Conservation (phyloP, 495 filamentous ascomycete species). For the Penicillium maclennaniae region DNA sequence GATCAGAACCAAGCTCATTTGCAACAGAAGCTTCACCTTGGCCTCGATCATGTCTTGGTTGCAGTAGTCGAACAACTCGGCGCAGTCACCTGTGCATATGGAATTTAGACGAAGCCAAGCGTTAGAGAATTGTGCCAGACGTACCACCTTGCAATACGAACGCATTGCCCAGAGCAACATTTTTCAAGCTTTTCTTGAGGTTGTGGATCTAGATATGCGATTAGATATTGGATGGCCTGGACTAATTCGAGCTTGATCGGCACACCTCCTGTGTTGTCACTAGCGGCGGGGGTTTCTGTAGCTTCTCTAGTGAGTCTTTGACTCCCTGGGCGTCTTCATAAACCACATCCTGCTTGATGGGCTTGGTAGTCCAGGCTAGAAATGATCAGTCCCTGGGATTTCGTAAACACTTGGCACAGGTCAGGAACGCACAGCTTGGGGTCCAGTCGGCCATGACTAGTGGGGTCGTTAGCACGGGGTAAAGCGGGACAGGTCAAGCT, state of each 20-base stretch:
- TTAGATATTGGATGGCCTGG: background rate
- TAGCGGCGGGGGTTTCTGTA: slow-evolving; percentile 77
- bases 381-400: background rate
- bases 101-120: background rate
- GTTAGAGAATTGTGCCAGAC: slow-evolving; percentile 1
- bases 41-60: slow-evolving; percentile 82
- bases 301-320: slow-evolving; percentile 61
- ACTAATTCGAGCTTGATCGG: background rate
- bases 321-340: slow-evolving; percentile 69
- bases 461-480: slow-evolving; percentile 7
- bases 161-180: slow-evolving; percentile 87
- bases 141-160: slow-evolving; percentile 87
- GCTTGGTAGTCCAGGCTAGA: slow-evolving; percentile 79
- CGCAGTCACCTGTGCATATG: slow-evolving; percentile 66
- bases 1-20: slow-evolving; percentile 85
- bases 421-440: slow-evolving; percentile 28
- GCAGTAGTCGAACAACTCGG: slow-evolving; percentile 97
- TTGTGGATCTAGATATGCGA: slow-evolving; percentile 57
- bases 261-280: slow-evolving; percentile 74
- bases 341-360: slow-evolving; percentile 83
- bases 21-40: slow-evolving; percentile 92
- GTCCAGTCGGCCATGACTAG: slow-evolving; percentile 31
- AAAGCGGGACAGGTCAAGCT: slow-evolving; percentile 2
- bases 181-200: slow-evolving; percentile 69
- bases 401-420: background rate